A percentile compares a stretch with the other conserved stretches of the same genome.
phyloP scores from a whole-genome alignment of 805 yeast species.

The Saturnispora zaruensis region DNA sequence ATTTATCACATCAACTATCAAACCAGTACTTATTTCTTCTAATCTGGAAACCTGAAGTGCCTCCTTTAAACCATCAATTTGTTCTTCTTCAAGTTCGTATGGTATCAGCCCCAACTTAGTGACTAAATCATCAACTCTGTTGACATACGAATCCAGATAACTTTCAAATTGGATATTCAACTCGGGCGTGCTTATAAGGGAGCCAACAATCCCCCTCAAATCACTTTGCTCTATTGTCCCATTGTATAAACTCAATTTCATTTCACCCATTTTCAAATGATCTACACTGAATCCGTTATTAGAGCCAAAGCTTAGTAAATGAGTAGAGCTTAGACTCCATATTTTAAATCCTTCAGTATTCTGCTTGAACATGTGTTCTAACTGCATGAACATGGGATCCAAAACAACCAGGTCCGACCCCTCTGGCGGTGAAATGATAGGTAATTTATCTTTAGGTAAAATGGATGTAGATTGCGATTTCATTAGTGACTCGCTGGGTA shows the following conservation, averaged over 20 bases:
- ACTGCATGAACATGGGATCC: background rate
- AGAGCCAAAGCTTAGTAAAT: background rate
- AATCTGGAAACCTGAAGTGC: background rate
- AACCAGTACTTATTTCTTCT: background rate
- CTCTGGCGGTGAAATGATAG: background rate
- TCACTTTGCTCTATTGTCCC: background rate
- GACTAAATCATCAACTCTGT: background rate
- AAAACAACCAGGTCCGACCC: background rate
- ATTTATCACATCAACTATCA: background rate
- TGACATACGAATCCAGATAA: background rate
- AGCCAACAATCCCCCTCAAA: background rate
- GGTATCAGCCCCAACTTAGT: background rate
- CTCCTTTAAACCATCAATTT: background rate
- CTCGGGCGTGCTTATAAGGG: background rate
- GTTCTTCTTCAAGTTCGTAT: background rate
- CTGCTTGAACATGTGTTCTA: background rate
- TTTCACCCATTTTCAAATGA: constrained; percentile 6
- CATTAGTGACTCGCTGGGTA: background rate
- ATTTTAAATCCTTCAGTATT: background rate
- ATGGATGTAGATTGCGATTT: background rate
- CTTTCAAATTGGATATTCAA: background rate
- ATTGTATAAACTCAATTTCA: constrained; percentile 1
- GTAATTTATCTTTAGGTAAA: background rate
- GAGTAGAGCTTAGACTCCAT: constrained; percentile 3
- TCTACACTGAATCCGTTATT: constrained; percentile 1